Evolutionary conservation across 306 rosid species (phyloP), one percentile per base, ranked within the genome.

Genomic region (Rosa chinensis): DNA sequence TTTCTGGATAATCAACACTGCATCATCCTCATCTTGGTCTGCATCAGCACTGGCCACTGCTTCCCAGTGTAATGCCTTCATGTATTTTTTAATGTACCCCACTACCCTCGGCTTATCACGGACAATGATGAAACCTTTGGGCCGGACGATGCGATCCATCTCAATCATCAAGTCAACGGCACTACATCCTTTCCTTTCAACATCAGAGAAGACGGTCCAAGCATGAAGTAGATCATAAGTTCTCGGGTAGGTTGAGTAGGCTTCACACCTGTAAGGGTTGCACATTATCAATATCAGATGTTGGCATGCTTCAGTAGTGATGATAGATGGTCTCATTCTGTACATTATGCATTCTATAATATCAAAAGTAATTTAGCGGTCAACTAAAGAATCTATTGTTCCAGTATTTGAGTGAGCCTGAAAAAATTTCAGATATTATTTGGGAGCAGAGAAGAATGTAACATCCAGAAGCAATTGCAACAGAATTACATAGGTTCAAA

Each of bases 211-310:
- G 72, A 96, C 80, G 0, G 86, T 88, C 93, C 94, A 89, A 53
- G 98, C 99, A 52, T 96, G 98, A 71, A 96, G 94, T 43, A 96
- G 82, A 84, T 96, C 99, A 18, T 91, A 96, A 1, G 98, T 96
- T 52, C 98, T 85, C 10, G 99, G 99, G 83, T 96, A 96, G 44
- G 98, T 93, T 53, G 99, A 96, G 85, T 83, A 96, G 76, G 98
- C 96, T 85, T 96, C 96, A 83, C 98, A 94, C 98, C 98, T 94
- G 90, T 72, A 23, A 53, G 44, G 53, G 40, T 44, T 64, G 73
- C 70, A 52, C 69, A 43, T 7, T 8, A 75, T 75, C 78, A 75
- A 16, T 13, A 4, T 40, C 7, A 40, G 39, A 39, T 37, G 25
- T 8, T 58, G 17, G 5, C 0, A 42, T 2, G 39, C n/a, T 14